These are phyloP conservation scores for Quercus variabilis DNA, from an alignment of 306 rosid species.

Conservation along the genomic window DNA sequence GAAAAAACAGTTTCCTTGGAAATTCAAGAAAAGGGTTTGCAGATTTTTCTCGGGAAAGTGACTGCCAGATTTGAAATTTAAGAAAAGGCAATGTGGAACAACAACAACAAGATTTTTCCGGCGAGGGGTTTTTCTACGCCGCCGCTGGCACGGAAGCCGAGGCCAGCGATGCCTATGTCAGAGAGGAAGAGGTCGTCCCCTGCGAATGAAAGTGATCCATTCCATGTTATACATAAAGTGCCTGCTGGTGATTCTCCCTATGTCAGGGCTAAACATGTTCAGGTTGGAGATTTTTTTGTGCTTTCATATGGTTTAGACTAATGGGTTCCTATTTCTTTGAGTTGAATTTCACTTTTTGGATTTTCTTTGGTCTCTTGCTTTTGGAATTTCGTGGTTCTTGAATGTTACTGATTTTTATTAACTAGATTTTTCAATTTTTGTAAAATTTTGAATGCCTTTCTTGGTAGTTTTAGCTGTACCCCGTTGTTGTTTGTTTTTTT, in stretches of 20 bases:
- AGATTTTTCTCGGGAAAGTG: conserved; percentile 26
- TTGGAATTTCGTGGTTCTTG: neutral
- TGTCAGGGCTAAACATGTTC: conserved; percentile 91
- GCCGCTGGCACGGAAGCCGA: conserved; percentile 41
- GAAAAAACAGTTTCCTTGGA: conserved; percentile 1
- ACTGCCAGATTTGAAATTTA: neutral
- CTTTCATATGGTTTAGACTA: neutral
- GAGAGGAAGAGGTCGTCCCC: conserved; percentile 57
- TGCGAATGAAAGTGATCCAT: conserved; percentile 40
- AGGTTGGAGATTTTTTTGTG: conserved; percentile 37
- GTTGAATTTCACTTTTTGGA: neutral
- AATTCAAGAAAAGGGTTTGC: conserved; percentile 22
- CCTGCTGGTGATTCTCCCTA: conserved; percentile 94
- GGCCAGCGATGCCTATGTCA: conserved; percentile 42
- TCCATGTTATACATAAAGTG: conserved; percentile 72
- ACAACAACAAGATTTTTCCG: conserved; percentile 32
- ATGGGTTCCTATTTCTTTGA: neutral
- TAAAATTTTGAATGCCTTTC: too few relatives aligned
- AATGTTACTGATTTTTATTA: too few relatives aligned
- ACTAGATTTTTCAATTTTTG: too few relatives aligned
- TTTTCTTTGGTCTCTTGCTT: conserved; percentile 23
- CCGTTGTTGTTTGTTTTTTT: too few relatives aligned
- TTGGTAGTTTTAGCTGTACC: too few relatives aligned
- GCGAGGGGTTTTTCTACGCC: conserved; percentile 59
- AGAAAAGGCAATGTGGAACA: conserved; percentile 36